Evolutionary conservation across 2,329 filamentous ascomycete species (phyloP).

Genomic region (Calonectria naviculata): DNA sequence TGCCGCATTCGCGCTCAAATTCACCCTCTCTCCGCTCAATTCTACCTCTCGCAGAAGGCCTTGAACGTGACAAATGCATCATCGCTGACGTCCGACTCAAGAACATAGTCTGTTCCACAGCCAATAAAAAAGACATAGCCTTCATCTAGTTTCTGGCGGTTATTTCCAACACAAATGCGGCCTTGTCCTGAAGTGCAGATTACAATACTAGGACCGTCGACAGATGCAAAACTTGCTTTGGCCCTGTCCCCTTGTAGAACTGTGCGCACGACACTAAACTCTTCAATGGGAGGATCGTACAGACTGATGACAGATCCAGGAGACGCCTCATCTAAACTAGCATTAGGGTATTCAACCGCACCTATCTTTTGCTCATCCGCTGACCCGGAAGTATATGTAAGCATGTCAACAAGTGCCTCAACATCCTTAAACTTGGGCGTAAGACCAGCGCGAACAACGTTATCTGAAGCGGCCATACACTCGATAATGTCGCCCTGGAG

Average conservation of each 20-base stretch:
- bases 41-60: conserved; percentile 88
- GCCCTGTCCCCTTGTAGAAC: conserved; percentile 76
- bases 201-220: conserved; percentile 90
- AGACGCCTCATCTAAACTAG: conserved; percentile 85
- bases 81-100: conserved; percentile 75
- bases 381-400: conserved; percentile 95
- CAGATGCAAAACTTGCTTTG: conserved; percentile 88
- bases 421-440: conserved; percentile 99
- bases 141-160: conserved; percentile 77
- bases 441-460: conserved; percentile 96
- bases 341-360: conserved; percentile 86
- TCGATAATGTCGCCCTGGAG: conserved; percentile 94
- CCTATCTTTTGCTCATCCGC: conserved; percentile 95
- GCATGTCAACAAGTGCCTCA: conserved; percentile 84
- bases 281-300: conserved; percentile 96
- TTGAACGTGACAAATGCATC: conserved; percentile 89
- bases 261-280: conserved; percentile 90
- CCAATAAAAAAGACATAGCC: conserved; percentile 88
- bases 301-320: conserved; percentile 78
- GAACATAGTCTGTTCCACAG: conserved; percentile 82
- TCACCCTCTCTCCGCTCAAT: no score
- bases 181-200: conserved; percentile 90
- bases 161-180: conserved; percentile 85
- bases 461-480: conserved; percentile 98
- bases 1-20: neutral